Base-by-base conservation (phyloP, 768 basidiomycete genomes). In the Psilocybe subaeruginosa region DNA sequence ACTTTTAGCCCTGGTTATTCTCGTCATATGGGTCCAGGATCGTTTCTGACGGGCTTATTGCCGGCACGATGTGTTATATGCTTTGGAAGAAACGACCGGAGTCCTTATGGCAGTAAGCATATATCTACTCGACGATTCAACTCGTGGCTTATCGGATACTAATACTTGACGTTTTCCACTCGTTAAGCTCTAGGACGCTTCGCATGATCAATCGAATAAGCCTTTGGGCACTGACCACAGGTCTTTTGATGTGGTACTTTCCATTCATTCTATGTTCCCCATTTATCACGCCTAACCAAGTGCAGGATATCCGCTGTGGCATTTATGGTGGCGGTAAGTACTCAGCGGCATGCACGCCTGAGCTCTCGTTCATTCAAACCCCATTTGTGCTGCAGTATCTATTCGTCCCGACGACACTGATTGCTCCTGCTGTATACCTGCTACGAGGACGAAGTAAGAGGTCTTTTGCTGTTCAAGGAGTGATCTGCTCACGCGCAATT, bases 61-160 rank as follows among this genome's bases (percentile, higher is more conserved):
- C 58, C 6, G 58, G 58, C 2, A 59, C 58, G n/a, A 59, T 59
- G 58, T 53, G 48, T 19, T 52, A 51, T 29, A 51, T 59, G 33
- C 58, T 59, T 23, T 59, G 35, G 16, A 46, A 46, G 45, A 23
- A 29, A 14, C 56, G 56, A 16, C 46, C 56, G 8, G 56, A 57
- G 1, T 27, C 45, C 2, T 29, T 47, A 8, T 29, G 23, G 16
- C 41, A 46, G 56, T 57, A n/a, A 30, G 43, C 12, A 27, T 46
- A 27, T 46, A 19, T 16, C 16, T 46, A 9, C 19, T 12, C 19
- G 6, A 46, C 6, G 5, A 16, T 16, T 46, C 16, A 0, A 16
- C 5, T 6, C 2, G 16, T 46, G 14, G 16, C 29, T 35, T 35
- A 56, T 16, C 8, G 14, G 17, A 19, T 8, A 17, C 23, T 23